Evolutionary conservation across 192 early-diverging fungal species (phyloP).

Genomic region (Pilaira anomala): DNA sequence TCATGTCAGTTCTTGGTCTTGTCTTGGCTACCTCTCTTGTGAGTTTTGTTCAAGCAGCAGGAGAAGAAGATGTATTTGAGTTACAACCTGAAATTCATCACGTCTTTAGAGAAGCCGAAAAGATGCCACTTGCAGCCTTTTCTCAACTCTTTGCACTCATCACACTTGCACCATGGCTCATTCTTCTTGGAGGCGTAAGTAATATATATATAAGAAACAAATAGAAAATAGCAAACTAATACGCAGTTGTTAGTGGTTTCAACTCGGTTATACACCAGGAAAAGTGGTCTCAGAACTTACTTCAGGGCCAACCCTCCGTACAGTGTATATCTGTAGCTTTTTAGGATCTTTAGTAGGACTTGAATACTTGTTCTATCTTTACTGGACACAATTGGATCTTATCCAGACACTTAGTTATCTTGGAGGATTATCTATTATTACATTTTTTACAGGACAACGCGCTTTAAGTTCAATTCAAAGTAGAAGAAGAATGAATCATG

Average conservation of each 20-base stretch:
- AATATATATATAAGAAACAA: not conserved
- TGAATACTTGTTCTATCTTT: slow-evolving; percentile 47
- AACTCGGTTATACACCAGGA: slow-evolving; percentile 41
- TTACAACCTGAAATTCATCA: slow-evolving; percentile 49
- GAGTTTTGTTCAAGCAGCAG: slow-evolving; percentile 23
- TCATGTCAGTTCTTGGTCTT: slow-evolving; percentile 2
- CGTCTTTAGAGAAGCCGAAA: slow-evolving; percentile 46
- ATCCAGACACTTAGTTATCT: slow-evolving; percentile 48
- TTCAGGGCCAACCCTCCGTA: not conserved
- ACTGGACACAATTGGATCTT: slow-evolving; percentile 50
- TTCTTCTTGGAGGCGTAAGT: slow-evolving; percentile 42
- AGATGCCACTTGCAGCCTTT: slow-evolving; percentile 42
- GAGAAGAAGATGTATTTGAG: slow-evolving; percentile 34
- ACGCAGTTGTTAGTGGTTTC: slow-evolving; percentile 37
- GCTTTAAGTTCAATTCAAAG: slow-evolving; percentile 42
- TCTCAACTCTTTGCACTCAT: slow-evolving; percentile 39
- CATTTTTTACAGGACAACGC: slow-evolving; percentile 43
- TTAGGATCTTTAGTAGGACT: slow-evolving; percentile 42
- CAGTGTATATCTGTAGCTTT: slow-evolving; percentile 37
- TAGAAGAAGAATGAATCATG: not conserved
- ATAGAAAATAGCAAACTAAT: not conserved
- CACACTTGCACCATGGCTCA: slow-evolving; percentile 42
- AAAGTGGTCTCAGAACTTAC: slow-evolving; percentile 13
- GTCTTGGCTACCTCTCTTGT: slow-evolving; percentile 1
- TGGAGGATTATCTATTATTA: slow-evolving; percentile 35